These are phyloP conservation scores for Aspergillus niger DNA, from an alignment of 2,329 filamentous ascomycete genomes.

Conservation along the genomic window DNA sequence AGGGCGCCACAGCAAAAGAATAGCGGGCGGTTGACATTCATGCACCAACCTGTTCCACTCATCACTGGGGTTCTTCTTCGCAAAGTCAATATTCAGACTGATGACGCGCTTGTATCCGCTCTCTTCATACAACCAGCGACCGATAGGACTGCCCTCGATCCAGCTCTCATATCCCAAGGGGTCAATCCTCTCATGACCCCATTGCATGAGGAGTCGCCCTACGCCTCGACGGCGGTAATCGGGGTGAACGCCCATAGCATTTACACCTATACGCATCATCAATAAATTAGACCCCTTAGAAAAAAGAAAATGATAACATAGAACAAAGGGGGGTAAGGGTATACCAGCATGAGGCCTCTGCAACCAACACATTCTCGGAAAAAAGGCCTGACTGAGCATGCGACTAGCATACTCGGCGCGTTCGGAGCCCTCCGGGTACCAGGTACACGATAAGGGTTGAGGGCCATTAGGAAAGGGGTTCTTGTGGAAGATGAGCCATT, in stretches of 20 bases:
- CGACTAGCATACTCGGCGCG: slow-evolving; percentile 18
- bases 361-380: slow-evolving; percentile 19
- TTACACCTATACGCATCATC: slow-evolving; percentile 6
- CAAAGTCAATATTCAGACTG: slow-evolving; percentile 17
- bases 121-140: slow-evolving; percentile 20
- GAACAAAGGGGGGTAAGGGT: neutral
- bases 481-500: slow-evolving; percentile 21
- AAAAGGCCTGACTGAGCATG: slow-evolving; percentile 16
- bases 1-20: slow-evolving; percentile 22
- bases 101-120: slow-evolving; percentile 19
- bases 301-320: neutral
- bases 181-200: slow-evolving; percentile 22
- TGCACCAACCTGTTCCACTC: slow-evolving; percentile 19
- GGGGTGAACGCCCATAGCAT: slow-evolving; percentile 22
- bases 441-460: slow-evolving; percentile 19
- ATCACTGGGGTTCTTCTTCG: slow-evolving; percentile 20
- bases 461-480: slow-evolving; percentile 22
- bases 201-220: slow-evolving; percentile 19
- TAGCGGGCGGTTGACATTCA: slow-evolving; percentile 19
- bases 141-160: slow-evolving; percentile 18
- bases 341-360: slow-evolving; percentile 17
- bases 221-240: slow-evolving; percentile 18
- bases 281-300: neutral
- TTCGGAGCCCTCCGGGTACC: slow-evolving; percentile 21
- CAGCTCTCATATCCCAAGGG: slow-evolving; percentile 21